Evolutionary conservation across 495 filamentous ascomycete genomes (phyloP).

Genomic region (Astrocystis sublimbata): DNA sequence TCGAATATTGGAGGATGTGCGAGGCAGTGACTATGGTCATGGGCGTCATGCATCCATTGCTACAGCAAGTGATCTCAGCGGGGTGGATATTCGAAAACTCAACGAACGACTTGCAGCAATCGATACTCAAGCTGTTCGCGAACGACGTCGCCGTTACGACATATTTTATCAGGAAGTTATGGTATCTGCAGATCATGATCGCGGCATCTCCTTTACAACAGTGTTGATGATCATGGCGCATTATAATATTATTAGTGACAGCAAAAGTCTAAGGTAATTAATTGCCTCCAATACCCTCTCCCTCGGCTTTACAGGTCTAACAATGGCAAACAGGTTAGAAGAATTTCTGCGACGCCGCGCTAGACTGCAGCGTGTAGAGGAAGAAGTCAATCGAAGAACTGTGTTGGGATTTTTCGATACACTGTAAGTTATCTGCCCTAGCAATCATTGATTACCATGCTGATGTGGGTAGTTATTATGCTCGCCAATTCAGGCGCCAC

Average conservation of each 20-base stretch:
- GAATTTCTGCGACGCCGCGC: constrained; percentile 92
- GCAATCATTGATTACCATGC: not conserved
- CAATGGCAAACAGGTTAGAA: constrained; percentile 61
- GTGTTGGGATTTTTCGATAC: constrained; percentile 97
- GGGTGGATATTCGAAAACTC: constrained; percentile 76
- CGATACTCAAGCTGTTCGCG: constrained; percentile 70
- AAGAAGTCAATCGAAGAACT: constrained; percentile 83
- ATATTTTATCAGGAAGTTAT: constrained; percentile 95
- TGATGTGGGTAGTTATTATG: constrained; percentile 61
- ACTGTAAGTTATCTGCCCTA: constrained; percentile 49
- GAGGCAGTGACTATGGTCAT: constrained; percentile 51
- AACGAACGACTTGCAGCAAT: constrained; percentile 74
- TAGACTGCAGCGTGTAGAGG: constrained; percentile 91
- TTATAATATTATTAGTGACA: constrained; percentile 98
- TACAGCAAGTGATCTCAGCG: constrained; percentile 51
- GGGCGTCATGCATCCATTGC: constrained; percentile 57
- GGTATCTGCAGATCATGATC: constrained; percentile 83
- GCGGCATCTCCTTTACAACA: constrained; percentile 88
- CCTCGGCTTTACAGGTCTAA: constrained; percentile 6
- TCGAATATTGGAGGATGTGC: constrained; percentile 79
- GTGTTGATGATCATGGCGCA: constrained; percentile 97
- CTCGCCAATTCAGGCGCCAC: constrained; percentile 73
- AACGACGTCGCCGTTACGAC: constrained; percentile 76
- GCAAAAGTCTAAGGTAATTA: constrained; percentile 80
- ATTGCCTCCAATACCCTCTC: no score